phyloP scores from a whole-genome alignment of 768 basidiomycete species.

The Tylopilus cervinicoccineus region DNA sequence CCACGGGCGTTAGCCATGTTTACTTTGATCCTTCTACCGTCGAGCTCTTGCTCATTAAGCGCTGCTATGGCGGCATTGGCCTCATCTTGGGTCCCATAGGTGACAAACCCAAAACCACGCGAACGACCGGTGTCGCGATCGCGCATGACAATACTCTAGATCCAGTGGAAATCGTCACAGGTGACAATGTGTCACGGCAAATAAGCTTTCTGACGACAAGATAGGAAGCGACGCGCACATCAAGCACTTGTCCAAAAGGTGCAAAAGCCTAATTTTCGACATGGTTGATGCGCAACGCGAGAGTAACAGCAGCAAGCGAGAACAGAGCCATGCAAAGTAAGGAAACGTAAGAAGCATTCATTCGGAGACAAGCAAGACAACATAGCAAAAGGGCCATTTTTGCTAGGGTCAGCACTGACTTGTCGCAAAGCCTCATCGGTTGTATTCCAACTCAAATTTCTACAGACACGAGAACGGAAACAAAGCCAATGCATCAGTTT shows the following conservation, averaged over 20 bases:
- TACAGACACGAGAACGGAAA: conserved; percentile 47
- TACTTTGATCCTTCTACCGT: conserved; percentile 86
- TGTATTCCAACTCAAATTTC: conserved; percentile 95
- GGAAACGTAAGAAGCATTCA: conserved; percentile 27
- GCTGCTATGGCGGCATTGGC: conserved; percentile 72
- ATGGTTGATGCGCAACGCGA: conserved; percentile 17
- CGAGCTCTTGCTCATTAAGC: conserved; percentile 89
- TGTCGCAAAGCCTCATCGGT: conserved; percentile 86
- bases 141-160: conserved; percentile 95
- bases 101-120: conserved; percentile 96
- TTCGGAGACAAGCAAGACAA: conserved; percentile 41
- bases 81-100: conserved; percentile 56
- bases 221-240: conserved; percentile 69
- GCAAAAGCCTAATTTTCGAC: conserved; percentile 67
- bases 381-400: conserved; percentile 33
- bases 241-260: conserved; percentile 75
- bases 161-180: conserved; percentile 30
- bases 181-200: conserved; percentile 1
- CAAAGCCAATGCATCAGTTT: conserved; percentile 53
- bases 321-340: conserved; percentile 27
- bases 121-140: conserved; percentile 97
- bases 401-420: conserved; percentile 64
- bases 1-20: conserved; percentile 80
- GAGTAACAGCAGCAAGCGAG: conserved; percentile 14
- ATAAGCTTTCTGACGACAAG: conserved; percentile 21